These are phyloP conservation scores for Diaporthe citri DNA, from an alignment of 2,329 filamentous ascomycete species.

Conservation along the genomic window DNA sequence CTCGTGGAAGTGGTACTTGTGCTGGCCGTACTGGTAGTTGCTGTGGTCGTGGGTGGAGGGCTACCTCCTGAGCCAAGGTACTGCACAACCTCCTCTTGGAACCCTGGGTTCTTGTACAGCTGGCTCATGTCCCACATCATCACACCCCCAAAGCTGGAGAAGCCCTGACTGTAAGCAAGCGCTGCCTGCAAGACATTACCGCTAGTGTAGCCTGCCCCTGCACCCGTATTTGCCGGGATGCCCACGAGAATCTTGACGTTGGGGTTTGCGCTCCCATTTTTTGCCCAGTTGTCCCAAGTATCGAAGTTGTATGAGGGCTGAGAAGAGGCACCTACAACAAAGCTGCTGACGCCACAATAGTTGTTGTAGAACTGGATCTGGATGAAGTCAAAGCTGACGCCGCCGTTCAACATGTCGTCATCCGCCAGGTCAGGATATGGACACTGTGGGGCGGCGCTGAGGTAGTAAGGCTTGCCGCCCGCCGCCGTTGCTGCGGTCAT, in stretches of 20 bases:
- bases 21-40: slow-evolving; percentile 33
- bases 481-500: slow-evolving; percentile 65
- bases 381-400: slow-evolving; percentile 70
- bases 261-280: slow-evolving; percentile 66
- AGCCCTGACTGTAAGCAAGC: slow-evolving; percentile 66
- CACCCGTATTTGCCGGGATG: slow-evolving; percentile 67
- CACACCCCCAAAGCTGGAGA: slow-evolving; percentile 73
- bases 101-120: slow-evolving; percentile 69
- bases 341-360: slow-evolving; percentile 71
- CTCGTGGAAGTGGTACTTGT: slow-evolving; percentile 29
- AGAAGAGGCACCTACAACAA: slow-evolving; percentile 54
- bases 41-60: slow-evolving; percentile 32
- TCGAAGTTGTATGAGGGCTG: slow-evolving; percentile 72
- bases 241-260: slow-evolving; percentile 73
- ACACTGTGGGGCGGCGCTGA: slow-evolving; percentile 78
- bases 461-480: slow-evolving; percentile 65
- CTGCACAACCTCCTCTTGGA: slow-evolving; percentile 60
- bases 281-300: slow-evolving; percentile 76
- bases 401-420: slow-evolving; percentile 66
- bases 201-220: slow-evolving; percentile 67
- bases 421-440: slow-evolving; percentile 73
- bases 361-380: slow-evolving; percentile 79
- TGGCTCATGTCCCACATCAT: slow-evolving; percentile 79
- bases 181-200: slow-evolving; percentile 61
- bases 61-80: slow-evolving; percentile 46